These are phyloP conservation scores for Erythrophleum ivorense DNA, from an alignment of 331 rosid genomes.

Conservation along the genomic window DNA sequence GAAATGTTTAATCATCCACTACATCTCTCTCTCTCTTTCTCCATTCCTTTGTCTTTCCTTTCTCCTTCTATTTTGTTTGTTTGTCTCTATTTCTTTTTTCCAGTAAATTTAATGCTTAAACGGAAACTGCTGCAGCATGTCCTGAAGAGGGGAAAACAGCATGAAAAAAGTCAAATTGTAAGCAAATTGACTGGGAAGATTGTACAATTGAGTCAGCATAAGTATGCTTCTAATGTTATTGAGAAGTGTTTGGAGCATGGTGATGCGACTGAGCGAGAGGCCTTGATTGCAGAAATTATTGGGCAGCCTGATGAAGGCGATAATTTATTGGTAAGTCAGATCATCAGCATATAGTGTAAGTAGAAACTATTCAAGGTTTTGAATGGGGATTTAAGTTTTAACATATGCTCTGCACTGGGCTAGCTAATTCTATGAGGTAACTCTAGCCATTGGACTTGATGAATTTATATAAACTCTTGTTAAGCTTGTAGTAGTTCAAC, in stretches of 20 bases:
- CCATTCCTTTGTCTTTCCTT: not conserved
- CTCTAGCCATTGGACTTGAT: not conserved
- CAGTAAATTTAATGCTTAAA: slow-evolving; percentile 18
- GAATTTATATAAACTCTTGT: not conserved
- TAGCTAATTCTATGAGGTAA: not conserved
- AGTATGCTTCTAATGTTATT: slow-evolving; percentile 70
- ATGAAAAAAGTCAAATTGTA: slow-evolving; percentile 66
- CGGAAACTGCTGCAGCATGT: slow-evolving; percentile 59
- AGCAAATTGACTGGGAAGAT: slow-evolving; percentile 62
- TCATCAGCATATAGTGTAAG: not conserved
- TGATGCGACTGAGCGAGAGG: slow-evolving; percentile 52
- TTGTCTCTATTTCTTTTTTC: not conserved
- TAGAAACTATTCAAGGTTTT: slow-evolving; percentile 1
- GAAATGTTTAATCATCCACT: not conserved
- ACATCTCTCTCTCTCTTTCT: not conserved
- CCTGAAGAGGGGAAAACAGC: slow-evolving; percentile 65
- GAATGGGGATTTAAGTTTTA: not conserved
- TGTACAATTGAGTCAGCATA: slow-evolving; percentile 68
- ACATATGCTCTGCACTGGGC: not conserved
- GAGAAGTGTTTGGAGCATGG: slow-evolving; percentile 72
- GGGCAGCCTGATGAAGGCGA: slow-evolving; percentile 61
- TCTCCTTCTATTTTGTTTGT: not conserved
- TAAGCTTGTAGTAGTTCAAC: not conserved
- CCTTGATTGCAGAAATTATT: slow-evolving; percentile 54
- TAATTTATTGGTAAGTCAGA: slow-evolving; percentile 60